Base-by-base conservation (phyloP, 164 flowering plant species). In the Umbellularia californica region DNA sequence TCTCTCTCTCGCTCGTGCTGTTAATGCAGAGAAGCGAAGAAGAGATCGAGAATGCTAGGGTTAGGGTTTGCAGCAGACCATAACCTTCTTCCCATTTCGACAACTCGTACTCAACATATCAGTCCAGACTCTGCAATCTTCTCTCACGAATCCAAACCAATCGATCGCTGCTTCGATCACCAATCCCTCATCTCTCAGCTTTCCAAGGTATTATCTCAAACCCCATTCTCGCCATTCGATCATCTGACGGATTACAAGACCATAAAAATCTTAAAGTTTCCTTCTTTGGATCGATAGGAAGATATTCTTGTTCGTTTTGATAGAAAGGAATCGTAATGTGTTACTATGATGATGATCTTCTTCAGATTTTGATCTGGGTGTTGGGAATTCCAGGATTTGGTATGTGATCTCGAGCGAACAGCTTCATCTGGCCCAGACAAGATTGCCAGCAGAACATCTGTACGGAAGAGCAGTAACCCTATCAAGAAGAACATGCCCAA, bases 111-210 rank as follows among this genome's bases (percentile, higher is more conserved):
- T 70, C 47, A 5, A 41, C 47, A 88, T 19, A 6, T 15, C 60
- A 92, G 97, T 70, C 97, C 94, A 1, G 95, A 90, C 70, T 92
- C 98, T 10, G 89, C 88, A 28, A 82, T 89, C 75, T 84, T 82
- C 82, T 81, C 92, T 2, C 87, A 80, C 69, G 90, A 88, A 5
- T 86, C 88, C 68, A 88, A 86, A 72, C 82, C 89, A 82, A 89
- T 93, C 19, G 88, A 87, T 50, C 89, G 92, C 22, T 80, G 78
- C 70, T 90, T 80, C 71, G 95, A 89, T 76, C 93, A 79, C 50
- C 89, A 91, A 30, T 81, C 89, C 73, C 73, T 83, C 50, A 80
- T 82, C 72, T 89, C 91, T 24, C 88, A 87, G 23, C 50, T 83
- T 75, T 83, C 87, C 75, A 85, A 81, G 84, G 89, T 87, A 55